phyloP scores from a whole-genome alignment of 2,329 filamentous ascomycete genomes.

The Cyphellophora attinorum region DNA sequence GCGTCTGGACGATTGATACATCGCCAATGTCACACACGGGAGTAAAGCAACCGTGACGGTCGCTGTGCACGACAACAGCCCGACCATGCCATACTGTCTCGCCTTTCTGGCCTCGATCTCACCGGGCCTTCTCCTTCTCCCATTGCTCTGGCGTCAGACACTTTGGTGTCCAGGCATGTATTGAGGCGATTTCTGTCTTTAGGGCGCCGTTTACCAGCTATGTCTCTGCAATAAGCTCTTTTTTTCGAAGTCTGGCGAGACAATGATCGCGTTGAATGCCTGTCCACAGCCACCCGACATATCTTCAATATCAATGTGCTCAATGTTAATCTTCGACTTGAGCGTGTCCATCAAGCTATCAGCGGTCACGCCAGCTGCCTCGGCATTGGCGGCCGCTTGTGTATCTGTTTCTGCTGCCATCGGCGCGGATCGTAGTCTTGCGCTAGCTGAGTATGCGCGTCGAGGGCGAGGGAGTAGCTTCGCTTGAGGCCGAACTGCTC shows the following conservation, averaged over 20 bases:
- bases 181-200: constrained; percentile 78
- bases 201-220: constrained; percentile 74
- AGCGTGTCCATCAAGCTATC: constrained; percentile 61
- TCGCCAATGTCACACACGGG: no score
- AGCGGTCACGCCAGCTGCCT: constrained; percentile 54
- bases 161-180: constrained; percentile 92
- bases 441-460: not conserved
- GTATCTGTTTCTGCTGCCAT: not conserved
- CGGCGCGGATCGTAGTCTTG: not conserved
- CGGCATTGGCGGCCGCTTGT: constrained; percentile 12
- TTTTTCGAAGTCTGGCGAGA: constrained; percentile 59
- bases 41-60: no score
- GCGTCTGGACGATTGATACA: no score
- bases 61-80: no score
- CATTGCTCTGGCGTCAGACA: constrained; percentile 89
- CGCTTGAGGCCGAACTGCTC: no score
- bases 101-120: no score
- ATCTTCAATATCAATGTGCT: constrained; percentile 80
- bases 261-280: constrained; percentile 61
- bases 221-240: constrained; percentile 75
- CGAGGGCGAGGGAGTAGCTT: no score
- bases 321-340: constrained; percentile 59
- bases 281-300: constrained; percentile 73
- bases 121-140: constrained; percentile 51
- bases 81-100: no score